These are phyloP conservation scores for Colletotrichum tropicicola DNA, from an alignment of 2,329 filamentous ascomycete genomes.

Conservation along the genomic window DNA sequence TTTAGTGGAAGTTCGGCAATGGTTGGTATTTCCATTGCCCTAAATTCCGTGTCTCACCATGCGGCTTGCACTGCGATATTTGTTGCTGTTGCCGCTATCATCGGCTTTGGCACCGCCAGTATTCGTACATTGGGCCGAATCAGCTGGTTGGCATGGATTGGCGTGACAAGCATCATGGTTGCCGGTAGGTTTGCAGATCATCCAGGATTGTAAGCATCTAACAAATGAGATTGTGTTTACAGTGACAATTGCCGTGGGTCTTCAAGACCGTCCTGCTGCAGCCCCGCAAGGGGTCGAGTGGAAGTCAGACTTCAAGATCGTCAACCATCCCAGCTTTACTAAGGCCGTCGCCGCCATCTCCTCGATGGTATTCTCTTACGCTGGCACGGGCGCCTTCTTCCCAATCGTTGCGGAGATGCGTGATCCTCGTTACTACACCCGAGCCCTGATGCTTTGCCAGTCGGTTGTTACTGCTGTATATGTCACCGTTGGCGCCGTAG, in stretches of 20 bases:
- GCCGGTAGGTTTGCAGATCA: no score
- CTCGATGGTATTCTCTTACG: constrained; percentile 46
- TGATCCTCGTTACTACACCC: constrained; percentile 38
- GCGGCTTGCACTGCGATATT: constrained; percentile 50
- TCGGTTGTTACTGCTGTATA: constrained; percentile 42
- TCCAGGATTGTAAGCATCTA: no score
- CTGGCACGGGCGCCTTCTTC: constrained; percentile 46
- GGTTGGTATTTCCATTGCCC: constrained; percentile 46
- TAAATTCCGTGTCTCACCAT: constrained; percentile 50
- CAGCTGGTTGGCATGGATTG: constrained; percentile 44
- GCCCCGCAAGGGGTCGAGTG: no score
- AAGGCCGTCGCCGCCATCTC: constrained; percentile 41
- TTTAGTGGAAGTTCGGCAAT: no score
- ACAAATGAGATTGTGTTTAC: no score
- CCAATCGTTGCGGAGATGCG: constrained; percentile 44
- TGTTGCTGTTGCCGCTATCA: constrained; percentile 43
- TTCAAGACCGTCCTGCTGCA: no score
- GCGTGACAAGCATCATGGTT: constrained; percentile 30
- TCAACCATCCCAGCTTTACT: constrained; percentile 39
- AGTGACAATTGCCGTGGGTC: no score
- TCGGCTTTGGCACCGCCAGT: constrained; percentile 40
- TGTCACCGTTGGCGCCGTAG: constrained; percentile 43
- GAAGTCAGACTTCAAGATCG: constrained; percentile 39
- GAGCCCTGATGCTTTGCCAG: constrained; percentile 38
- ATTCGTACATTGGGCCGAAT: constrained; percentile 41